Conservation (phyloP, 2,329 filamentous ascomycete genomes). For the Aspergillus quadrilineatus region DNA sequence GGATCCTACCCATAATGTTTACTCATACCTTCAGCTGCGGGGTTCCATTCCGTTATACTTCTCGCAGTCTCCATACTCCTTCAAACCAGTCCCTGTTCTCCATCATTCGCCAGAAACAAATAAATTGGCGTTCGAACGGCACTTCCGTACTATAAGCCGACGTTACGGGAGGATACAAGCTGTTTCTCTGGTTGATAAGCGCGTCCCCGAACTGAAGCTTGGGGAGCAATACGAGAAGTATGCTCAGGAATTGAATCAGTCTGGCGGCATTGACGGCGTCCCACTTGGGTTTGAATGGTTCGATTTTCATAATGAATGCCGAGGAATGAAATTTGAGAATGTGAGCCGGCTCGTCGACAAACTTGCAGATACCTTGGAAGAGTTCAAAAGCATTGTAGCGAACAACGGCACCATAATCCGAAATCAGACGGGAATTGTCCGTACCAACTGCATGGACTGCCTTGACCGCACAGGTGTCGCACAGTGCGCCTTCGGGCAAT, state of each 20-base stretch:
- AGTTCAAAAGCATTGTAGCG: constrained; percentile 68
- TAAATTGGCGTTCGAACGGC: constrained; percentile 71
- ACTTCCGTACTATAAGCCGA: constrained; percentile 69
- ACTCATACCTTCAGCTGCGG: constrained; percentile 83
- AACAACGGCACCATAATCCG: constrained; percentile 43
- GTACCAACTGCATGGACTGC: constrained; percentile 99
- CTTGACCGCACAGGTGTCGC: constrained; percentile 94
- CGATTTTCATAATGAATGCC: constrained; percentile 88
- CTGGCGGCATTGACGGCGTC: constrained; percentile 51
- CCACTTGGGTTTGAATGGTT: constrained; percentile 86
- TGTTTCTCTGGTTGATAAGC: constrained; percentile 84
- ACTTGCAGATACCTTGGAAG: constrained; percentile 65
- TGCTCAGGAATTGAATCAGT: constrained; percentile 65
- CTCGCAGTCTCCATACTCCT: constrained; percentile 87
- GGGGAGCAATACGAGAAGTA: constrained; percentile 74
- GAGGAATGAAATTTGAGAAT: constrained; percentile 98
- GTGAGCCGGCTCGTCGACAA: constrained; percentile 75
- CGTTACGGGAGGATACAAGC: constrained; percentile 76
- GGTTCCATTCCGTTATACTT: constrained; percentile 95
- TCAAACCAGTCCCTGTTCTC: constrained; percentile 80
- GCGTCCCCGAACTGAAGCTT: constrained; percentile 75
- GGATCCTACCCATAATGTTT: constrained; percentile 61
- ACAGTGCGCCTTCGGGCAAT: constrained; percentile 84
- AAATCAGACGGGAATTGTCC: constrained; percentile 71
- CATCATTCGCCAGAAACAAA: constrained; percentile 81